A percentile compares a stretch with the other conserved stretches of the same genome.
phyloP scores from a whole-genome alignment of 1,284 basidiomycete genomes.

The Sporisorium graminicola region DNA sequence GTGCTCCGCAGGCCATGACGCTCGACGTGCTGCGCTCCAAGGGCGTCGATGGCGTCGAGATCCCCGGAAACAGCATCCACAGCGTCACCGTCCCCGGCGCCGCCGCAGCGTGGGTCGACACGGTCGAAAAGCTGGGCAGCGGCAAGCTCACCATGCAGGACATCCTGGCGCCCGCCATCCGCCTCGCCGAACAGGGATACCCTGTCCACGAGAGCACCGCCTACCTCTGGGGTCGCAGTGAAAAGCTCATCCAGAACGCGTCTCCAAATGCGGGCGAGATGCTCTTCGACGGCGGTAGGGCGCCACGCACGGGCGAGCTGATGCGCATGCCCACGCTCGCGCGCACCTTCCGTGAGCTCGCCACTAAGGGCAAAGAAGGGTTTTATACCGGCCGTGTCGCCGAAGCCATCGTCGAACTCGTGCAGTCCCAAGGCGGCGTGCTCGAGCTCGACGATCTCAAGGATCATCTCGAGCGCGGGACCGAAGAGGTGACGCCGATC shows the following conservation, averaged over 20 bases:
- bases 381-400: slow-evolving; percentile 93
- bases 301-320: slow-evolving; percentile 74
- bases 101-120: slow-evolving; percentile 92
- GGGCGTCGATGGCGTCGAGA: slow-evolving; percentile 77
- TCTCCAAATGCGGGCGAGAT: slow-evolving; percentile 86
- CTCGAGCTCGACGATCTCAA: slow-evolving; percentile 91
- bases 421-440: slow-evolving; percentile 82
- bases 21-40: slow-evolving; percentile 80
- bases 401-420: slow-evolving; percentile 83
- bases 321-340: slow-evolving; percentile 78
- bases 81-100: slow-evolving; percentile 93
- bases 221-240: slow-evolving; percentile 78
- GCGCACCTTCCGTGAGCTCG: slow-evolving; percentile 83
- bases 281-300: slow-evolving; percentile 79
- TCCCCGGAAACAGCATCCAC: slow-evolving; percentile 74
- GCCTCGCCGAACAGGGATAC: slow-evolving; percentile 66
- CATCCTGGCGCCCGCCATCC: slow-evolving; percentile 80
- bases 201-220: slow-evolving; percentile 60
- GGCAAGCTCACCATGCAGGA: slow-evolving; percentile 83
- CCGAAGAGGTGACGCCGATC: slow-evolving; percentile 87
- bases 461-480: slow-evolving; percentile 74
- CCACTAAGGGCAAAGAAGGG: slow-evolving; percentile 84
- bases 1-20: slow-evolving; percentile 78
- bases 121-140: slow-evolving; percentile 83
- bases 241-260: slow-evolving; percentile 81